Evolutionary conservation across 805 yeast genomes (phyloP).

Genomic region (Lipomyces starkeyi): DNA sequence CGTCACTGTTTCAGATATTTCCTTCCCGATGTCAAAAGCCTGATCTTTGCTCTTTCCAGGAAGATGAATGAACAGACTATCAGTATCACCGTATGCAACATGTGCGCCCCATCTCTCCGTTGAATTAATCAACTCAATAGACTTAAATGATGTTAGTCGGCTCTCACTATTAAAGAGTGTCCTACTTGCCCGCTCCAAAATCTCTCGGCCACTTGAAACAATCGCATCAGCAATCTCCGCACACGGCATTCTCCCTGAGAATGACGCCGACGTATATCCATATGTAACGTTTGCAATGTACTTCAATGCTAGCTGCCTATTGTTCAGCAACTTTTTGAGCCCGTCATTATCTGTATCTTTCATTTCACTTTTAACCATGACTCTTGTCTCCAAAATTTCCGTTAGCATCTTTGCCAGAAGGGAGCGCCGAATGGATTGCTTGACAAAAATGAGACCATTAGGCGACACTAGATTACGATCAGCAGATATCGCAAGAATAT

Average conservation of each 20-base stretch:
- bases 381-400: constrained; percentile 80
- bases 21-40: constrained; percentile 77
- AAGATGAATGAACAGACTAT: constrained; percentile 85
- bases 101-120: constrained; percentile 76
- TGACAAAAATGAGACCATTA: constrained; percentile 82
- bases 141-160: constrained; percentile 44
- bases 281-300: constrained; percentile 93
- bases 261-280: constrained; percentile 94
- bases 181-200: constrained; percentile 53
- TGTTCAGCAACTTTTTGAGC: constrained; percentile 60
- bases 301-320: constrained; percentile 85
- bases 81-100: constrained; percentile 97
- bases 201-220: constrained; percentile 89
- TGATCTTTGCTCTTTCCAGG: constrained; percentile 81
- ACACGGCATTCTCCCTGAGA: constrained; percentile 97
- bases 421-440: constrained; percentile 69
- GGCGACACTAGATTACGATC: constrained; percentile 61
- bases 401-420: constrained; percentile 80
- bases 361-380: constrained; percentile 80
- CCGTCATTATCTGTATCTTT: constrained; percentile 46
- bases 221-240: constrained; percentile 94
- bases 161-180: not conserved
- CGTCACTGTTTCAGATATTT: constrained; percentile 70
- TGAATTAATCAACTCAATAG: constrained; percentile 70
- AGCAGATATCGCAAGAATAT: constrained; percentile 3